These are phyloP conservation scores for Asparagopsis taxiformis DNA, from an alignment of 31 red algal species.

Conservation along the genomic window DNA sequence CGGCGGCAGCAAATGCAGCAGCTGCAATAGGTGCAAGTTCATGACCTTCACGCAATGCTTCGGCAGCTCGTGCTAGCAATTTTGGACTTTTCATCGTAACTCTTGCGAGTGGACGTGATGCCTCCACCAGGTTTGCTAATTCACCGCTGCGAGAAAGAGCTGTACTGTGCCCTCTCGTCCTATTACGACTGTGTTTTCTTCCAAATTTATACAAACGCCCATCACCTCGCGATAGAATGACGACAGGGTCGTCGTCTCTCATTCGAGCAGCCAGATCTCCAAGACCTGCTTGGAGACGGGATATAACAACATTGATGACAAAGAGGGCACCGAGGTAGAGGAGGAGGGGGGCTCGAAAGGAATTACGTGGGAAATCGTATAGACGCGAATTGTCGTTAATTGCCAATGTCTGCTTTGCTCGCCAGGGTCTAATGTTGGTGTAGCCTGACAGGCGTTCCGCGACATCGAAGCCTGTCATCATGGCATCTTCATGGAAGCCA, in stretches of 20 bases:
- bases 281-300: constrained; percentile 52
- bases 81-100: constrained; percentile 41
- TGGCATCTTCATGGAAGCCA: constrained; percentile 97
- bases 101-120: constrained; percentile 15
- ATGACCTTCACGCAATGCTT: constrained; percentile 49
- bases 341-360: constrained; percentile 27
- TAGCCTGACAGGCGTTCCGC: constrained; percentile 70
- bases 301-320: constrained; percentile 51
- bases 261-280: constrained; percentile 50
- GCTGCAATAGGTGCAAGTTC: constrained; percentile 57
- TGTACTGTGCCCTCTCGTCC: constrained; percentile 8
- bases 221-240: constrained; percentile 44
- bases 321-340: constrained; percentile 38
- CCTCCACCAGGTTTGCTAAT: background rate
- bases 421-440: constrained; percentile 43
- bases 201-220: constrained; percentile 61
- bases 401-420: constrained; percentile 37
- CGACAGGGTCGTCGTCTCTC: constrained; percentile 50
- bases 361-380: constrained; percentile 45
- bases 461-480: constrained; percentile 78
- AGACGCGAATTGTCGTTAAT: constrained; percentile 63
- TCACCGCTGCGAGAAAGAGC: constrained; percentile 13
- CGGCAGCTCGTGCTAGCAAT: constrained; percentile 49
- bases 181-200: constrained; percentile 30
- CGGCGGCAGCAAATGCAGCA: constrained; percentile 53